A percentile compares a stretch with the other conserved stretches of the same genome.
These are phyloP conservation scores for Petunia axillaris DNA, from an alignment of 257 asterid genomes.

Conservation along the genomic window DNA sequence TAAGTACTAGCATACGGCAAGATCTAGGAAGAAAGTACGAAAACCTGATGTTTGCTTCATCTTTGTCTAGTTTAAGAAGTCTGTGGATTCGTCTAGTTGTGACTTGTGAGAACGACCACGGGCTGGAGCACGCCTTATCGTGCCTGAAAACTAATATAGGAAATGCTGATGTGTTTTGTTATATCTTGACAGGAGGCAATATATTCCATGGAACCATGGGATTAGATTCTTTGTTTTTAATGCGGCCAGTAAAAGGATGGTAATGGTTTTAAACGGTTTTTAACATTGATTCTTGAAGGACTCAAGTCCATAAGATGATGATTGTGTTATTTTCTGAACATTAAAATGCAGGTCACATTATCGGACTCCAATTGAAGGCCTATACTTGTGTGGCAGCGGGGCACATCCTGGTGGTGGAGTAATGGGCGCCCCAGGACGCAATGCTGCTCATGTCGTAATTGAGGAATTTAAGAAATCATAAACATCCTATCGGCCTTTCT, in stretches of 20 bases:
- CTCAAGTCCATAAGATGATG: not conserved
- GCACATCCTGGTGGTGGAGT: conserved; percentile 99
- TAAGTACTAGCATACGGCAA: not conserved
- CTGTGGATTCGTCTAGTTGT: not conserved
- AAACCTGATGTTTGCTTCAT: conserved; percentile 15
- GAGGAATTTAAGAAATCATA: conserved; percentile 58
- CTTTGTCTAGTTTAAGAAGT: conserved; percentile 5
- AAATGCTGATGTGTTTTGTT: conserved; percentile 12
- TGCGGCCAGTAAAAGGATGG: conserved; percentile 99
- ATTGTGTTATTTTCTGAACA: not conserved
- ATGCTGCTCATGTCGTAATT: conserved; percentile 74
- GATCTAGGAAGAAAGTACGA: not conserved
- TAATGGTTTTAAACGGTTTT: conserved; percentile 35
- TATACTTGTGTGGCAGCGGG: conserved; percentile 92
- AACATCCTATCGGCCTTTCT: not conserved
- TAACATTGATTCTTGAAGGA: not conserved
- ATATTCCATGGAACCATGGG: conserved; percentile 97
- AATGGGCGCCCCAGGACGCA: conserved; percentile 96
- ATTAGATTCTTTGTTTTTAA: conserved; percentile 79
- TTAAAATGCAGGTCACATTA: conserved; percentile 71
- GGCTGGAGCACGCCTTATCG: conserved; percentile 1
- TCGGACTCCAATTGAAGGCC: conserved; percentile 75
- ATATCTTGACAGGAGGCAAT: conserved; percentile 75
- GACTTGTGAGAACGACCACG: not conserved
- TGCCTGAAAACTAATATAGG: not conserved